Evolutionary conservation across 192 early-diverging fungal genomes (phyloP).

Genomic region (Linnemannia zychae): DNA sequence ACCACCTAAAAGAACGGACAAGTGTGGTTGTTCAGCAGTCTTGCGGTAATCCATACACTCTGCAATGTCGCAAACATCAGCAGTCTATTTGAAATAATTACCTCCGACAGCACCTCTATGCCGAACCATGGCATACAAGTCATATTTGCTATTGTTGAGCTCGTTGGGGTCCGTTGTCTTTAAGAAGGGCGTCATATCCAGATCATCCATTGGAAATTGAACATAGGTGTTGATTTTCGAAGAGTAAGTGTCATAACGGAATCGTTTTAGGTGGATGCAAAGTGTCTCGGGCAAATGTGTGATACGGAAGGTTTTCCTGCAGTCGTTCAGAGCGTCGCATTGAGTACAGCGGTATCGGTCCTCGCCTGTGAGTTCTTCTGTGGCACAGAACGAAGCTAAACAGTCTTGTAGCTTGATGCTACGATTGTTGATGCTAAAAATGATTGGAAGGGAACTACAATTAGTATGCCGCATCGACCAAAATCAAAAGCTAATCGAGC

Average conservation of each 20-base stretch:
- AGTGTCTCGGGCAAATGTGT: conserved; percentile 55
- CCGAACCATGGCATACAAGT: conserved; percentile 56
- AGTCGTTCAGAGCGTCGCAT: conserved; percentile 54
- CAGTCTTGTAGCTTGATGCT: conserved; percentile 58
- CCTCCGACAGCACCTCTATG: conserved; percentile 59
- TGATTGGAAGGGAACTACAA: background rate
- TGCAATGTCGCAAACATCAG: too few species aligned
- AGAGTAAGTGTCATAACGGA: conserved; percentile 55
- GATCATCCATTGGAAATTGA: conserved; percentile 60
- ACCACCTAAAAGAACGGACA: conserved; percentile 25
- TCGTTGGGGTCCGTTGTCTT: conserved; percentile 43
- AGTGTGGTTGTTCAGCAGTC: background rate
- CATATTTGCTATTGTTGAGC: conserved; percentile 48
- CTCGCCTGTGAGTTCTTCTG: conserved; percentile 56
- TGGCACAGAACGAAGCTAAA: conserved; percentile 57
- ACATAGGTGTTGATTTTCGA: conserved; percentile 61
- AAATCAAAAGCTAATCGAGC: background rate
- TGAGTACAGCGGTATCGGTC: conserved; percentile 55
- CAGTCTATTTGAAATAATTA: background rate
- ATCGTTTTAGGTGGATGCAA: conserved; percentile 59
- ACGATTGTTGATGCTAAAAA: conserved; percentile 33
- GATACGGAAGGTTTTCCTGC: conserved; percentile 53
- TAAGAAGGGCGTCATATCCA: conserved; percentile 58
- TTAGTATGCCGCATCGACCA: background rate
- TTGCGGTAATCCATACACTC: too few species aligned